Evolutionary conservation across 2,329 filamentous ascomycete species (phyloP), one percentile per base, ranked within the genome.

Genomic region (Apiospora aurea): DNA sequence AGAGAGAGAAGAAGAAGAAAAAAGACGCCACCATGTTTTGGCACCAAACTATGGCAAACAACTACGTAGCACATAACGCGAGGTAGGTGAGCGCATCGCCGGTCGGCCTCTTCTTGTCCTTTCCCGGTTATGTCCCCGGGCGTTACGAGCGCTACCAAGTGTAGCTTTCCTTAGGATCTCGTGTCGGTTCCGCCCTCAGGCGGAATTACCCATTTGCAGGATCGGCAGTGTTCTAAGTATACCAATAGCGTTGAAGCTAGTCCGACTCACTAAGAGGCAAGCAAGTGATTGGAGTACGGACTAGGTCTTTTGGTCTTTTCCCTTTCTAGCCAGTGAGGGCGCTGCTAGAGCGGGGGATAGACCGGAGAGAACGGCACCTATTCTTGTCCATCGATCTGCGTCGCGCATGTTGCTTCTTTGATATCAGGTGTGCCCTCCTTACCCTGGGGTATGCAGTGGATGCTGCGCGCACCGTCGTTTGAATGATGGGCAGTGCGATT

Each of bases 191-290:
- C 53, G 53, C 53, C 21, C 16, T 7, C 38, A 26, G 26, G 53
- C 53, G 53, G 53, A 61, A 61, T 61, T 29, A 38, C 53, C 53
- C 53, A 61, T 21, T 8, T 21, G 53, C 10, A 21, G 26, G 29
- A 61, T 61, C 53, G 29, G 2, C 34, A 64, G 34, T n/a, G 41
- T 43, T n/a, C 18, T 64, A 64, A 41, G 34, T n/a, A 64, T 64
- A 64, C 34, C 57, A 41, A 64, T 64, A 64, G 29, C 18, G 57
- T 64, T 24, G 57, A 21, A 38, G 53, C 57, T 64, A 64, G 57
- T 8, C 21, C 29, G 57, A n/a, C 29, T 64, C 57, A 64, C 57
- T 64, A 64, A 11, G 46, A 61, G 16, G 29, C 10, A 14, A 14
- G 29, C 10, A 14, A 41, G 8, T 21, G 34, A 64, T 38, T 21